A percentile compares a stretch with the other conserved stretches of the same genome.
Evolutionary conservation across 495 filamentous ascomycete species (phyloP).

Genomic region (Talaromyces ruber): DNA sequence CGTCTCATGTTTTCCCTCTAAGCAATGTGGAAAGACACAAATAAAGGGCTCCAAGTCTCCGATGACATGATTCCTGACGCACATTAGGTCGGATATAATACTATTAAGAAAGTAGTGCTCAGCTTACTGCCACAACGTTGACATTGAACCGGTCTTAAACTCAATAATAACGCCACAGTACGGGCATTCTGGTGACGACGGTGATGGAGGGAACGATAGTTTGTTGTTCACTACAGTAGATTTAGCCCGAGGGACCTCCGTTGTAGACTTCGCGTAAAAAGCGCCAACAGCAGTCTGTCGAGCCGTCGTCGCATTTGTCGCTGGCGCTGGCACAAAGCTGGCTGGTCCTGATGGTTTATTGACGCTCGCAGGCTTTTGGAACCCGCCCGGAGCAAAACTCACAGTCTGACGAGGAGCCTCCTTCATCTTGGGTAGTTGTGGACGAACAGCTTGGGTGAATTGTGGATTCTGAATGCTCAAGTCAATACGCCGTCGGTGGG

Average conservation of each 20-base stretch:
- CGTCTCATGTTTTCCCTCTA: constrained; percentile 10
- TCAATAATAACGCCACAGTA: constrained; percentile 25
- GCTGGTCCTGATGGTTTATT: constrained; percentile 8
- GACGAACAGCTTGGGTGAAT: constrained; percentile 10
- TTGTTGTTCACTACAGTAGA: constrained; percentile 25
- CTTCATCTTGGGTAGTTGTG: constrained; percentile 17
- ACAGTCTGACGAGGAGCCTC: constrained; percentile 12
- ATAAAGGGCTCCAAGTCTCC: constrained; percentile 24
- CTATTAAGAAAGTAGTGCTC: constrained; percentile 8
- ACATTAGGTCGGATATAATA: constrained; percentile 11
- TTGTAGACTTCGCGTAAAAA: constrained; percentile 19
- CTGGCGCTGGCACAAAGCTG: constrained; percentile 11
- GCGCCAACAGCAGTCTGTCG: constrained; percentile 21
- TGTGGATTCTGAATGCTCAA: constrained; percentile 17
- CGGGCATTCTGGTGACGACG: constrained; percentile 17
- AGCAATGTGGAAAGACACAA: constrained; percentile 18
- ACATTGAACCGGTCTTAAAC: constrained; percentile 14
- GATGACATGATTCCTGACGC: constrained; percentile 19
- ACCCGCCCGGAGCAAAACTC: constrained; percentile 16
- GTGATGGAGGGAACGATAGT: constrained; percentile 23
- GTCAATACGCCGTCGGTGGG: constrained; percentile 20
- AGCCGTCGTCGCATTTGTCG: constrained; percentile 23
- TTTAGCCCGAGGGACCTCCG: constrained; percentile 19
- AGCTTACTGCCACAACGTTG: constrained; percentile 15
- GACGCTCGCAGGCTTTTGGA: constrained; percentile 13